Conservation (phyloP, 208 protist genomes). For the Trypanosoma vivax region DNA sequence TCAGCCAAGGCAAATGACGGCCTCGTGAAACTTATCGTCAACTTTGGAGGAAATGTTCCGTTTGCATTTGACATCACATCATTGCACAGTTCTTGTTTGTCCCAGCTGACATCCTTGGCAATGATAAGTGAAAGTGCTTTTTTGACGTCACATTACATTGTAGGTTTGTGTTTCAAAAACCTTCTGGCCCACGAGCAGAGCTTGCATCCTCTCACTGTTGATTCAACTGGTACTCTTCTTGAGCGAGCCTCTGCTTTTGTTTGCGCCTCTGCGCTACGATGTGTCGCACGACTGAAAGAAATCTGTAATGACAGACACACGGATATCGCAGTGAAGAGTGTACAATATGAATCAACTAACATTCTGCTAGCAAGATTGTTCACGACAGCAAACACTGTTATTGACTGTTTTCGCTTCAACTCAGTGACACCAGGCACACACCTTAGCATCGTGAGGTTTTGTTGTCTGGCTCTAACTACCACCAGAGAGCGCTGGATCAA, state of each 20-base stretch:
- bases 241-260: conserved; percentile 68
- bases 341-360: conserved; percentile 2
- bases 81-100: conserved; percentile 61
- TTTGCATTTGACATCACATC: conserved; percentile 79
- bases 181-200: conserved; percentile 20
- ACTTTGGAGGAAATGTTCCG: conserved; percentile 75
- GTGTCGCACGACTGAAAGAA: conserved; percentile 22
- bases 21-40: conserved; percentile 79
- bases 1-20: conserved; percentile 35
- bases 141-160: conserved; percentile 65
- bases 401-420: conserved; percentile 81
- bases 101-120: conserved; percentile 34
- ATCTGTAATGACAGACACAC: neutral
- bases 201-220: conserved; percentile 25
- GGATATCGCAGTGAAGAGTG: neutral
- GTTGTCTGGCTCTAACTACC: conserved; percentile 42
- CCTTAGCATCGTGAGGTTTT: conserved; percentile 64
- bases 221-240: conserved; percentile 60
- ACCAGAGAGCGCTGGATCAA: conserved; percentile 61
- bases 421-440: conserved; percentile 58
- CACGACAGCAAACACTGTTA: conserved; percentile 50
- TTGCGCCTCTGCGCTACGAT: conserved; percentile 25
- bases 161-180: conserved; percentile 66
- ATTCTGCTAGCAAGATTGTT: conserved; percentile 58
- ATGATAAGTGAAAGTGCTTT: conserved; percentile 62